Base-by-base conservation (phyloP, 2,329 filamentous ascomycete genomes). In the Drechslerella coelobrocha region DNA sequence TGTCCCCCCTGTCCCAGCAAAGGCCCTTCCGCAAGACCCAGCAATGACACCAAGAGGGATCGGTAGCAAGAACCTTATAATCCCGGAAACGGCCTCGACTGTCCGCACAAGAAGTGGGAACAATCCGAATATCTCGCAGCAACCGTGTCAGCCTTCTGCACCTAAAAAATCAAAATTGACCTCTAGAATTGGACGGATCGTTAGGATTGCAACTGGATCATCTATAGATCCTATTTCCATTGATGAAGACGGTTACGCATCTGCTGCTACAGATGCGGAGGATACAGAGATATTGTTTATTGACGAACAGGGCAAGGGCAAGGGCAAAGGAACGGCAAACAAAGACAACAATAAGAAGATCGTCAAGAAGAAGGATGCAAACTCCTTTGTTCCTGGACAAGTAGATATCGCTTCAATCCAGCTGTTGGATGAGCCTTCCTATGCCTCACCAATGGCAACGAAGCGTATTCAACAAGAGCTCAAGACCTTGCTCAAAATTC, bases 301-400 rank as follows among this genome's bases (percentile, higher is more conserved):
- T 24, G 68, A 72, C 14, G 68, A 61, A 19, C n/a, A 54, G 19
- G 47, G 57, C 27, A 19, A 43, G 29, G 26, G 27, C 59, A 56
- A 29, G 31, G 61, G 0, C 53, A 61, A n/a, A 31, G 48, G 5
- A 52, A 59, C 41, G 14, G n/a, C n/a, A 1, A 14, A 19, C 2
- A 62, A 57, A n/a, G 65, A 56, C 17, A 53, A 37, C 21, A 57
- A 57, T 6, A 71, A 65, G 41, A 59, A 55, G 29, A 19, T 51
- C 41, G 47, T 29, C 8, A 72, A 65, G 52, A 63, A 60, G 31
- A 62, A 69, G 24, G 34, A 77, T 23, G 75, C 80, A 55, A 87
- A 84, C 0, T 82, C 86, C 74, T 96, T 94, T 74, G 77, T 83
- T 1, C 89, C 91, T 0, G 89, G 88, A 0, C 82, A 80, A 0